Percentiles rank a stretch among this genome's conserved stretches.
Evolutionary conservation across 2,329 filamentous ascomycete species (phyloP).

Genomic region (Xylariaceae sp.): DNA sequence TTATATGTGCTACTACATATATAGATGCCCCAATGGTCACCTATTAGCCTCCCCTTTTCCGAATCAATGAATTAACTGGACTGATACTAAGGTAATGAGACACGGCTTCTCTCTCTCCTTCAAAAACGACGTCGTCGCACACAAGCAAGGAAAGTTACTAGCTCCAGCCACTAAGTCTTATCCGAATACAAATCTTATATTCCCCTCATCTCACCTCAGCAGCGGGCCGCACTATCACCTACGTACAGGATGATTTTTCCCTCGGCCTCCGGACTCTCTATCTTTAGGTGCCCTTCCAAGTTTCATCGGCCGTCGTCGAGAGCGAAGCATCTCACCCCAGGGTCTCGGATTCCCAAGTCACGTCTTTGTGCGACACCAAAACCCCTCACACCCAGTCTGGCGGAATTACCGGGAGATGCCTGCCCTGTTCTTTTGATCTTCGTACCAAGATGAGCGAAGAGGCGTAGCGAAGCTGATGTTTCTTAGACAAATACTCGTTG

Average conservation of each 20-base stretch:
- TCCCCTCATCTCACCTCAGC: conserved; percentile 13
- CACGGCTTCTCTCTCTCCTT: too few relatives aligned
- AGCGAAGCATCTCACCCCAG: conserved; percentile 13
- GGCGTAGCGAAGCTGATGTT: conserved; percentile 1
- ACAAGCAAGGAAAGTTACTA: too few relatives aligned
- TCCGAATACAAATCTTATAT: too few relatives aligned
- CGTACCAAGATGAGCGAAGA: too few relatives aligned
- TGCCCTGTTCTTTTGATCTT: too few relatives aligned
- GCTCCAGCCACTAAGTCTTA: too few relatives aligned
- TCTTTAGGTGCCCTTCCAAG: conserved; percentile 9
- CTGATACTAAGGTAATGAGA: not conserved
- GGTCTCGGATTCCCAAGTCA: conserved; percentile 9
- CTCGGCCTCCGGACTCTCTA: not conserved
- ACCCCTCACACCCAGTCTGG: not conserved
- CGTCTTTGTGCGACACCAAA: conserved; percentile 2
- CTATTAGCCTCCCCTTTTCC: too few relatives aligned
- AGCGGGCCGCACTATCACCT: not conserved
- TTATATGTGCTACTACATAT: not conserved
- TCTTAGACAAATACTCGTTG: not conserved
- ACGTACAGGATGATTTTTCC: not conserved
- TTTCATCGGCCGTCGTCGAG: not conserved
- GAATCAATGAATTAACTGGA: too few relatives aligned
- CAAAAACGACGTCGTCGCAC: too few relatives aligned
- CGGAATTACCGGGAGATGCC: conserved; percentile 2
- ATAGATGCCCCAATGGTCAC: conserved; percentile 10